A percentile compares a stretch with the other conserved stretches of the same genome.
These are phyloP conservation scores for Coccinonectria pachysandricola DNA, from an alignment of 2,329 filamentous ascomycete genomes.

Conservation along the genomic window DNA sequence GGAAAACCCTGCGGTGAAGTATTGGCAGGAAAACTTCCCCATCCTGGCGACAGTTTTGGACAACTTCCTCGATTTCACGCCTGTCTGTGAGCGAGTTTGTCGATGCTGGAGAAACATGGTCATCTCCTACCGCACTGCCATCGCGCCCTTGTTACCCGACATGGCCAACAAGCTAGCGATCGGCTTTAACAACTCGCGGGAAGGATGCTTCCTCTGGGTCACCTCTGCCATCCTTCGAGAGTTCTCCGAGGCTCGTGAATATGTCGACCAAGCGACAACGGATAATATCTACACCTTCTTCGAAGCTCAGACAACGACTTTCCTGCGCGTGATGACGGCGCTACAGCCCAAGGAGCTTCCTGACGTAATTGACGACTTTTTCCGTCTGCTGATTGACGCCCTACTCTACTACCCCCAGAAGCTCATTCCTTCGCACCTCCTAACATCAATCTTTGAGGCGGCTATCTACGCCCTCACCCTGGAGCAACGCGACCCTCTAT, in stretches of 20 bases:
- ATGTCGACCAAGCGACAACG: conserved; percentile 71
- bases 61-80: conserved; percentile 74
- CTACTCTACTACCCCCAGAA: conserved; percentile 85
- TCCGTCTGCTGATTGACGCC: conserved; percentile 83
- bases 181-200: conserved; percentile 75
- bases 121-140: conserved; percentile 84
- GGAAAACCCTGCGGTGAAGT: conserved; percentile 85
- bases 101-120: conserved; percentile 96
- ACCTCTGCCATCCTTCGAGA: conserved; percentile 90
- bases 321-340: conserved; percentile 81
- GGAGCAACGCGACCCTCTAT: conserved; percentile 84
- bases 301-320: conserved; percentile 82
- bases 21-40: conserved; percentile 90
- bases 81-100: conserved; percentile 88
- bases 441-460: conserved; percentile 76
- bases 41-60: conserved; percentile 78
- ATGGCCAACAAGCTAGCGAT: conserved; percentile 81
- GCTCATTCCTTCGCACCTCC: conserved; percentile 68
- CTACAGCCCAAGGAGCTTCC: conserved; percentile 65
- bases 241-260: conserved; percentile 83
- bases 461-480: conserved; percentile 77
- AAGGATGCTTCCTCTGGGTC: conserved; percentile 98
- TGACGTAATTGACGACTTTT: conserved; percentile 89
- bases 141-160: conserved; percentile 70
- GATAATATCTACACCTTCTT: conserved; percentile 91